Base-by-base conservation (phyloP, 31 red algal genomes). In the Bonnemaisonia californica region DNA sequence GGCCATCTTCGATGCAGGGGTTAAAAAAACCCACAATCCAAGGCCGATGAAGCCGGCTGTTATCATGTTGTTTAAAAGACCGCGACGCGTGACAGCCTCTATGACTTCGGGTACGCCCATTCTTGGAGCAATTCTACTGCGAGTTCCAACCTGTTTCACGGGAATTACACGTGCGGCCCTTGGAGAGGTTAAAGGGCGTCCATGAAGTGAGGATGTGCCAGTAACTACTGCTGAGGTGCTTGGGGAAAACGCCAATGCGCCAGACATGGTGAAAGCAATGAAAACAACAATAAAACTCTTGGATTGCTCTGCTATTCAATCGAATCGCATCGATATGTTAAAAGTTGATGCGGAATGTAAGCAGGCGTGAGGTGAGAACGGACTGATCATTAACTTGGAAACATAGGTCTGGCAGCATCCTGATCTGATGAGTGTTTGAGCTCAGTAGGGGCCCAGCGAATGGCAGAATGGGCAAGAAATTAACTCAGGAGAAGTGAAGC, bases 31-130 rank as follows among this genome's bases (percentile, higher is more conserved):
- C 90, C 90, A 93, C 26, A 93, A 41, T 24, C 54, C 83, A 13
- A 78, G 56, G 31, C 82, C 90, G 36, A 86, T 87, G 63, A 93
- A 87, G 23, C 90, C 90, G 16, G 83, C 90, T 41, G 82, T 93
- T 40, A 93, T 93, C 19, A 93, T 62, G 45, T 86, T 93, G 77
- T 93, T 93, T 32, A 93, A 32, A 7, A 93, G 79, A 13, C 83
- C 83, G 56, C 90, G 90, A 32, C 90, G 83, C 26, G 90, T 84
- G 45, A 91, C 63, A n/a, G 81, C 88, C 41, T 91, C 88, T 73
- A 91, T 79, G 34, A 91, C 31, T n/a, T 54, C 79, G 9, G 66
- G 32, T 22, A 82, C 21, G 18, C 51, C 69, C 79, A 83, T 83
- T 19, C 3, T 57, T 18, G 54, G 21, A 38, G 66, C 47, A 9